phyloP scores from a whole-genome alignment of 176 grass and related monocot species.

The Areca catechu region DNA sequence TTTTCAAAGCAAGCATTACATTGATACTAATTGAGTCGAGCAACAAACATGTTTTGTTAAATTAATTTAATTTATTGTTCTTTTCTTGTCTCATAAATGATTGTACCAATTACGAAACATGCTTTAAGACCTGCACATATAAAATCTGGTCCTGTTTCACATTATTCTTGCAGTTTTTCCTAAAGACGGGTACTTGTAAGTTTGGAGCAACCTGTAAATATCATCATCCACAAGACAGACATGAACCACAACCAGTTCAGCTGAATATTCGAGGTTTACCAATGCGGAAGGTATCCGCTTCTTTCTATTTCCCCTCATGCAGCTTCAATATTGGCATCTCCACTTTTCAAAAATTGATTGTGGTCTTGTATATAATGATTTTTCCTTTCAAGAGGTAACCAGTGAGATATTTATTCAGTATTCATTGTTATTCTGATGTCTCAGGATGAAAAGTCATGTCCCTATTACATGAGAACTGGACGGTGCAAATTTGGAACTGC shows the following conservation, averaged over 20 bases:
- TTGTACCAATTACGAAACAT: no score
- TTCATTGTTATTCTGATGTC: neutral
- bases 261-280: constrained; percentile 22
- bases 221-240: constrained; percentile 30
- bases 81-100: no score
- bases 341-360: neutral
- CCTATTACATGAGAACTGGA: constrained; percentile 24
- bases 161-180: constrained; percentile 33
- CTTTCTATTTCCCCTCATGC: neutral
- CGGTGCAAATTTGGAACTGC: constrained; percentile 12
- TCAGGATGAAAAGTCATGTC: constrained; percentile 22
- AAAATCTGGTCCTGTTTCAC: neutral
- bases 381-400: neutral
- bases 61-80: no score
- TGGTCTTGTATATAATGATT: neutral
- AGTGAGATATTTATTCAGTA: no score
- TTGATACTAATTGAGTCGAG: no score
- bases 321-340: neutral
- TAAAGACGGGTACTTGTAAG: constrained; percentile 36
- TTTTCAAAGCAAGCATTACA: no score
- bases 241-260: constrained; percentile 7
- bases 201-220: constrained; percentile 31
- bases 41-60: no score
- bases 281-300: constrained; percentile 12
- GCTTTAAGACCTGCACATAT: no score